Percentiles rank a stretch among this genome's conserved stretches.
Evolutionary conservation across 176 grass and related monocot genomes (phyloP).

Genomic region (Aegilops speltoides): DNA sequence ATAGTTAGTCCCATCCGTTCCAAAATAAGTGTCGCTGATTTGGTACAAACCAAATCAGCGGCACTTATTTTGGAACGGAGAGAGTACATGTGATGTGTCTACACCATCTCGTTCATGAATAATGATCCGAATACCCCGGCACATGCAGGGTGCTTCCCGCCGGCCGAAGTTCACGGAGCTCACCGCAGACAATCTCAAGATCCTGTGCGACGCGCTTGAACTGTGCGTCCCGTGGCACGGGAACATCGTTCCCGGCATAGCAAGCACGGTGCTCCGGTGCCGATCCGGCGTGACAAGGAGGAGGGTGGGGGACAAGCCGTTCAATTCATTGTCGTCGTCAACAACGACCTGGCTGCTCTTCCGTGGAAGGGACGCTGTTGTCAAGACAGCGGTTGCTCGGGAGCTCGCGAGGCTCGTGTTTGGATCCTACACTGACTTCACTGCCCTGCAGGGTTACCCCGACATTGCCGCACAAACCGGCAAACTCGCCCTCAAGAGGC

Average conservation of each 20-base stretch:
- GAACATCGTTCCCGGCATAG: no score
- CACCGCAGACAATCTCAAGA: conserved; percentile 39
- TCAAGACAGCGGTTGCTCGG: conserved; percentile 47
- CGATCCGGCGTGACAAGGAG: no score
- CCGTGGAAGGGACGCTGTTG: conserved; percentile 43
- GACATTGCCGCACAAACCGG: conserved; percentile 1
- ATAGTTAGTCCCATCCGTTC: no score
- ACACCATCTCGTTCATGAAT: no score
- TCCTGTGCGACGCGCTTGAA: conserved; percentile 17
- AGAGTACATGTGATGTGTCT: no score
- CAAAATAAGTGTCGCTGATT: no score
- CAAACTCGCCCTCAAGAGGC: conserved; percentile 18
- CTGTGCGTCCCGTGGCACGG: no score
- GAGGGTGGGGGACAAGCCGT: not conserved
- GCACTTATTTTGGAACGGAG: no score
- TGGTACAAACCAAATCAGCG: no score
- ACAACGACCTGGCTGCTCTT: conserved; percentile 62
- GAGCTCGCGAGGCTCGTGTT: conserved; percentile 74
- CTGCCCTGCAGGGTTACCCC: not conserved
- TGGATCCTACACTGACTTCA: conserved; percentile 41
- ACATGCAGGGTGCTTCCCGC: not conserved
- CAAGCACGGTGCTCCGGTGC: no score
- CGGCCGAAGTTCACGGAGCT: conserved; percentile 50
- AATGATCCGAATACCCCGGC: no score
- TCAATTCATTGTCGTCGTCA: not conserved